Base-by-base conservation (phyloP, 768 basidiomycete genomes). In the Lactarius pseudohatsudake region DNA sequence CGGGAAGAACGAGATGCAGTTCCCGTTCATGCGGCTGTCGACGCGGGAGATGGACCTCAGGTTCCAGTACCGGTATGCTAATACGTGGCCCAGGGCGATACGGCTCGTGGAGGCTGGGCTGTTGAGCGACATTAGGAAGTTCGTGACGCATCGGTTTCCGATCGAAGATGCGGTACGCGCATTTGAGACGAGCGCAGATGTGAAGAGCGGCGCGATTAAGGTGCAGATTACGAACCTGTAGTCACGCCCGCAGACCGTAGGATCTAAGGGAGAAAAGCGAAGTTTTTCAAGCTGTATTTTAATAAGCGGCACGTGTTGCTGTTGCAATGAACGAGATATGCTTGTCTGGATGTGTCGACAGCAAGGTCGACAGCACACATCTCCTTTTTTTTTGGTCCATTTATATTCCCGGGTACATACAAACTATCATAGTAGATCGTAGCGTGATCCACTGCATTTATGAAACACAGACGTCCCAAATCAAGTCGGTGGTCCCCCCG, bases 61-160 rank as follows among this genome's bases (percentile, higher is more conserved):
- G 65, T 87, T 89, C 76, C 86, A 86, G 75, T 89, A 87, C 72
- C 84, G 88, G 30, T 88, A 89, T 68, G 84, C 85, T 30, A 88
- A 86, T 71, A 76, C 88, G 81, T 96, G 94, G 76, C 92, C 92
- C 11, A 91, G 90, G 72, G 94, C 94, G 2, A 85, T 96, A 65
- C 84, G 88, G 4, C 85, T 95, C 10, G 82, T 95, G n/a, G 79
- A 75, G 26, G 86, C 89, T 47, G 86, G 87, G 26, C 84, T 86
- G 32, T 77, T 94, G 26, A 84, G 88, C 61, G 80, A 91, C 70
- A 77, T 93, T 65, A 87, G 88, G 68, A 89, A 91, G 69, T 84
- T 94, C 62, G 88, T 93, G n/a, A 90, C 89, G 34, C 90, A 91
- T 70, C 80, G 86, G 15, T 91, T 91, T 75, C 68, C 80, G n/a